phyloP scores from a whole-genome alignment of 2,329 filamentous ascomycete genomes.

The Tolypocladium tundrense region DNA sequence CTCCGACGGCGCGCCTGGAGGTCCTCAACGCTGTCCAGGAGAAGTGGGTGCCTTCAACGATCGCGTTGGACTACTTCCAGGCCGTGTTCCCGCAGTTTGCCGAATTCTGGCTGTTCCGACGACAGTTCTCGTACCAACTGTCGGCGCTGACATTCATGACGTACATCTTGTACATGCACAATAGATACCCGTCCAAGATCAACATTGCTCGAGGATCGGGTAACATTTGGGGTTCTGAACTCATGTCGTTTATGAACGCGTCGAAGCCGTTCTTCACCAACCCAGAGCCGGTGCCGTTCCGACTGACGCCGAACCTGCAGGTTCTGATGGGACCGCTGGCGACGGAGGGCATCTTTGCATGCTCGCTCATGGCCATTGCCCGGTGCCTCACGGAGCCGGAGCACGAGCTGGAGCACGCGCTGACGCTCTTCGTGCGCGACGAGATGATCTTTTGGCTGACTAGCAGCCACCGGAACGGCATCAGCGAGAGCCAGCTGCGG shows the following conservation, averaged over 20 bases:
- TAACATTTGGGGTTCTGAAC: constrained; percentile 91
- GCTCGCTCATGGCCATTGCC: constrained; percentile 90
- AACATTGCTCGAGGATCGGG: constrained; percentile 79
- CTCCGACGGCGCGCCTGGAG: constrained; percentile 67
- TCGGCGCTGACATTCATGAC: constrained; percentile 97
- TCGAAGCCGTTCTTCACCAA: constrained; percentile 88
- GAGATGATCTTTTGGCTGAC: constrained; percentile 98
- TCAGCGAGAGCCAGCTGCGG: constrained; percentile 55
- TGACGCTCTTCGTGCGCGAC: constrained; percentile 90
- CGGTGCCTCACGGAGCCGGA: constrained; percentile 85
- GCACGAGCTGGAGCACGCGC: constrained; percentile 85
- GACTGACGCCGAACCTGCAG: constrained; percentile 91
- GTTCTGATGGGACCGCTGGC: constrained; percentile 92
- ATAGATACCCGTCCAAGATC: constrained; percentile 91
- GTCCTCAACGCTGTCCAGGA: constrained; percentile 93
- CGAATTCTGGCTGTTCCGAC: constrained; percentile 97
- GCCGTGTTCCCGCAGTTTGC: constrained; percentile 76
- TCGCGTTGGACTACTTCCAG: constrained; percentile 85
- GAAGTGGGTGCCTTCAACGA: constrained; percentile 75
- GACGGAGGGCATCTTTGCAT: constrained; percentile 93
- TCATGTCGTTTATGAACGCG: constrained; percentile 81
- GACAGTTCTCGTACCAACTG: constrained; percentile 92
- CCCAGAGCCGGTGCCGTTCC: constrained; percentile 91
- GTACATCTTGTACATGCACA: constrained; percentile 95
- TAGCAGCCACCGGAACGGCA: constrained; percentile 52